phyloP scores from a whole-genome alignment of 2,329 filamentous ascomycete species.

The Leptographium procerum region DNA sequence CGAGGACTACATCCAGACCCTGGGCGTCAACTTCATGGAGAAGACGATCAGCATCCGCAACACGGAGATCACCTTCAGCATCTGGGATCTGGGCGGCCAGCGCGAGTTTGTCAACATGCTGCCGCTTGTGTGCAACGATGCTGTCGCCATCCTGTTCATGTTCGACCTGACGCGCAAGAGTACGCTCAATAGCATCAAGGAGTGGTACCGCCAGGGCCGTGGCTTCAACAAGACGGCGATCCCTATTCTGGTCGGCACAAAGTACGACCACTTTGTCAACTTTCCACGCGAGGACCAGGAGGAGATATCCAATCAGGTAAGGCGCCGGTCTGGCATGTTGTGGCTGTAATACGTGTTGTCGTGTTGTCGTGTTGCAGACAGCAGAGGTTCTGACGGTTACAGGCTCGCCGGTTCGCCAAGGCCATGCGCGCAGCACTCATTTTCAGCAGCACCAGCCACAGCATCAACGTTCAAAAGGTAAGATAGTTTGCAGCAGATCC shows the following conservation, averaged over 20 bases:
- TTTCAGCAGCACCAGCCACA: constrained; percentile 97
- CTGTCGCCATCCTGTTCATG: constrained; percentile 98
- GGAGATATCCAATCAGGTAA: constrained; percentile 91
- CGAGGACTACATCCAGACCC: constrained; percentile 97
- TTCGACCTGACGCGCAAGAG: constrained; percentile 97
- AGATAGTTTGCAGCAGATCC: constrained; percentile 9
- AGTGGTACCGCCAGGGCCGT: constrained; percentile 95
- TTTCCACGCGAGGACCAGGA: constrained; percentile 96
- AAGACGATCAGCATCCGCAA: constrained; percentile 99
- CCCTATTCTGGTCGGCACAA: constrained; percentile 90
- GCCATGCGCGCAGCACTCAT: constrained; percentile 97
- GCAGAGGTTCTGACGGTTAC: background rate
- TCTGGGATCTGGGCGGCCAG: constrained; percentile 97
- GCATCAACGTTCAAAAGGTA: constrained; percentile 98
- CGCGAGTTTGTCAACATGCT: constrained; percentile 99
- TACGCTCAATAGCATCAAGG: constrained; percentile 97
- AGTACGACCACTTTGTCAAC: constrained; percentile 99
- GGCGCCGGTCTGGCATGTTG: constrained; percentile 5
- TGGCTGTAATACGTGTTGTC: too few relatives aligned
- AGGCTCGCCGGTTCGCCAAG: constrained; percentile 93
- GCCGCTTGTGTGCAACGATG: constrained; percentile 97
- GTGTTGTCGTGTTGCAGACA: too few relatives aligned
- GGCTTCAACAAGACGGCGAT: constrained; percentile 99
- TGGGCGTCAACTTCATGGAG: constrained; percentile 99
- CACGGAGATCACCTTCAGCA: constrained; percentile 98